Percentiles rank a stretch among this genome's conserved stretches.
phyloP scores from a whole-genome alignment of 1,139 yeast genomes.

The Pichia sp. region DNA sequence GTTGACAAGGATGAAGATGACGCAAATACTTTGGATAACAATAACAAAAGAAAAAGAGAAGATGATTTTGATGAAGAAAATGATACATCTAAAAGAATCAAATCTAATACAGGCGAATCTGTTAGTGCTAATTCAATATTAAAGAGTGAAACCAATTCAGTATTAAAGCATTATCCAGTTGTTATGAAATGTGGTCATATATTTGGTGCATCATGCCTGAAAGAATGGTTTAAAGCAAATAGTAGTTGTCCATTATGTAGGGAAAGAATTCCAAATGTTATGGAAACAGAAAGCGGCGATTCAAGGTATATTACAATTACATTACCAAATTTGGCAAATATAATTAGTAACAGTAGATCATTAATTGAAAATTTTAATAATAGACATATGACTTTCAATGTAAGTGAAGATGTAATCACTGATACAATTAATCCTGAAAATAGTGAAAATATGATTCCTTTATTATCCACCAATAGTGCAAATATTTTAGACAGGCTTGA shows the following conservation, averaged over 20 bases:
- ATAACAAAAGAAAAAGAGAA: conserved; percentile 12
- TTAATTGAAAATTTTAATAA: conserved; percentile 26
- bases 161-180: conserved; percentile 52
- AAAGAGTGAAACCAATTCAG: conserved; percentile 13
- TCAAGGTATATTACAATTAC: conserved; percentile 26
- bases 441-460: background rate
- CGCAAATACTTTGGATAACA: background rate
- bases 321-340: conserved; percentile 32
- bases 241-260: conserved; percentile 31
- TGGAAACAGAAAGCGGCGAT: conserved; percentile 11
- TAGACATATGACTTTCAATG: conserved; percentile 24
- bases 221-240: conserved; percentile 30
- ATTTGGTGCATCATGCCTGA: conserved; percentile 31
- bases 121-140: too few relatives aligned
- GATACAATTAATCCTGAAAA: background rate
- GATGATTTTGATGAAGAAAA: background rate
- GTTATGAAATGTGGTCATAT: conserved; percentile 64
- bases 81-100: conserved; percentile 3
- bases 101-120: conserved; percentile 17
- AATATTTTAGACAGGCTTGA: conserved; percentile 2
- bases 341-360: conserved; percentile 29
- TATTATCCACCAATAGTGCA: background rate
- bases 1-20: conserved; percentile 23
- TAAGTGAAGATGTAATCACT: conserved; percentile 23
- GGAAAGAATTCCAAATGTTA: conserved; percentile 19